Percentiles rank a stretch among this genome's conserved stretches.
Conservation (phyloP, 371 early-diverging fungal genomes). For the Racocetra persica region DNA sequence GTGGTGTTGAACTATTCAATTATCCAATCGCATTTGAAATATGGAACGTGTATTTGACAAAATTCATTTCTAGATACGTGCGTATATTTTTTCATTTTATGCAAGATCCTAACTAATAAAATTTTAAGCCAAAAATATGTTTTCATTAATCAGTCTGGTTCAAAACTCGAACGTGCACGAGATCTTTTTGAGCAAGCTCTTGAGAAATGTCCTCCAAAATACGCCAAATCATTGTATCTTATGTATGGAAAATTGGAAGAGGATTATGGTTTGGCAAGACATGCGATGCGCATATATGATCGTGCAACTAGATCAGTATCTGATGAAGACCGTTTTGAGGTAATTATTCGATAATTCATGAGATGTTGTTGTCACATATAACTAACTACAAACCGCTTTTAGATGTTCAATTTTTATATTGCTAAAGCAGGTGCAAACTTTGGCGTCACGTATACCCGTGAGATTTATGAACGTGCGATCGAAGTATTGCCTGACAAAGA, state of each 20-base stretch:
- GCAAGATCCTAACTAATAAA: neutral
- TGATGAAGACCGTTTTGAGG: slow-evolving; percentile 77
- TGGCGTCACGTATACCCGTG: slow-evolving; percentile 87
- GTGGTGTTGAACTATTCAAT: slow-evolving; percentile 94
- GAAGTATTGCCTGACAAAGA: slow-evolving; percentile 85
- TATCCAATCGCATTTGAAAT: slow-evolving; percentile 97
- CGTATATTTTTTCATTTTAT: slow-evolving; percentile 45
- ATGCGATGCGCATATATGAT: slow-evolving; percentile 94
- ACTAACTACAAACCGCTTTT: neutral
- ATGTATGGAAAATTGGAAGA: slow-evolving; percentile 96
- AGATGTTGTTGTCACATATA: neutral
- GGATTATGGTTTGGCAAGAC: slow-evolving; percentile 89
- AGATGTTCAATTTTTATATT: slow-evolving; percentile 89
- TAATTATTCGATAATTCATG: slow-evolving; percentile 28
- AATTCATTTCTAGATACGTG: slow-evolving; percentile 86
- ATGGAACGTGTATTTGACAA: slow-evolving; percentile 94
- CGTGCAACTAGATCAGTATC: slow-evolving; percentile 84
- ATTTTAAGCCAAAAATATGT: neutral
- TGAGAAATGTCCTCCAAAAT: slow-evolving; percentile 85
- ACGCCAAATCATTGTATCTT: slow-evolving; percentile 87
- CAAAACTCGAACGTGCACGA: slow-evolving; percentile 90
- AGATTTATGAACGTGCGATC: slow-evolving; percentile 92
- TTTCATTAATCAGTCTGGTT: slow-evolving; percentile 65
- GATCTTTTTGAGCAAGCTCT: slow-evolving; percentile 97
- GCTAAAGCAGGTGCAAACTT: slow-evolving; percentile 87